A percentile compares a stretch with the other conserved stretches of the same genome.
These are phyloP conservation scores for Nepenthes alata DNA, from an alignment of 179 eudicot genomes.

Conservation along the genomic window DNA sequence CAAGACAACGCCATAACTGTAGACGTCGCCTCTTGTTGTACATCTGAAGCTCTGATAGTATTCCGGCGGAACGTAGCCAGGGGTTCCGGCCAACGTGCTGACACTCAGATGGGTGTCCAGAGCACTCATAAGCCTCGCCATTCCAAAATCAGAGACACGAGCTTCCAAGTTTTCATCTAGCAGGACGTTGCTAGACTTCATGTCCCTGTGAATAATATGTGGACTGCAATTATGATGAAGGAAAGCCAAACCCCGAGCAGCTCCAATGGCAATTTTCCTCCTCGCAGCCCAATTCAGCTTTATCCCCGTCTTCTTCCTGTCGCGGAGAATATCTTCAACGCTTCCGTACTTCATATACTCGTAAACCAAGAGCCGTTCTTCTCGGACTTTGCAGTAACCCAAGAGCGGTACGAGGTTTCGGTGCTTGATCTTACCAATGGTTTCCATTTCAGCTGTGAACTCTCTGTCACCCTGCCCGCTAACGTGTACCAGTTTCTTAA, in stretches of 20 bases:
- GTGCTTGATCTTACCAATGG: constrained; percentile 88
- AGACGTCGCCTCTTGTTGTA: constrained; percentile 82
- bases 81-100: constrained; percentile 91
- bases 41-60: constrained; percentile 80
- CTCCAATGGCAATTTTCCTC: constrained; percentile 76
- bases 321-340: constrained; percentile 74
- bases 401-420: constrained; percentile 78
- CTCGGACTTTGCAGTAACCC: constrained; percentile 92
- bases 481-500: constrained; percentile 77
- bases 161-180: constrained; percentile 79
- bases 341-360: constrained; percentile 91
- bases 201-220: constrained; percentile 81
- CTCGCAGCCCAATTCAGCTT: constrained; percentile 66
- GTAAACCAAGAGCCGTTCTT: constrained; percentile 71
- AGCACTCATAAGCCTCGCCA: constrained; percentile 84
- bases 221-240: constrained; percentile 86
- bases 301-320: constrained; percentile 47
- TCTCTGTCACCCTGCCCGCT: constrained; percentile 93
- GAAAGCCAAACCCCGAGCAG: constrained; percentile 90
- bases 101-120: constrained; percentile 95
- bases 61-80: constrained; percentile 90
- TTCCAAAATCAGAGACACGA: constrained; percentile 84
- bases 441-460: constrained; percentile 94
- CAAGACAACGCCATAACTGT: constrained; percentile 81
- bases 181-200: constrained; percentile 86